Conservation (phyloP, 352 stramenopile genomes). For the Plasmopara viticola region DNA sequence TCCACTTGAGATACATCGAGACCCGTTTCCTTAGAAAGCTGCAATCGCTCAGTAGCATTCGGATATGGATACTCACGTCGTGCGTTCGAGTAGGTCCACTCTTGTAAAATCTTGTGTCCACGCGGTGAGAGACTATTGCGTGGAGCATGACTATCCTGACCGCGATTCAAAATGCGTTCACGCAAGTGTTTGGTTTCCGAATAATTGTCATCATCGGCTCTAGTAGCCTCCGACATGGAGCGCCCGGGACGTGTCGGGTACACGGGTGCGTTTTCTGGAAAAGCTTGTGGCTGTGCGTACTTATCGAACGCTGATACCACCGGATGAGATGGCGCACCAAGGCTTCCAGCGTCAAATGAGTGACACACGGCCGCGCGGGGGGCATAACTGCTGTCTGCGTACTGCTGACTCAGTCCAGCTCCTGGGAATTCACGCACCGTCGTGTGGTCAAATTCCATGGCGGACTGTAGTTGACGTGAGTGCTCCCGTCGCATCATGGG, state of each 20-base stretch:
- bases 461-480: constrained; percentile 67
- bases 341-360: constrained; percentile 63
- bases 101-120: constrained; percentile 68
- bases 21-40: constrained; percentile 67
- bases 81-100: constrained; percentile 61
- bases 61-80: constrained; percentile 63
- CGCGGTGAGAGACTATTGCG: constrained; percentile 54
- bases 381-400: constrained; percentile 35
- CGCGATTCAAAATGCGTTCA: constrained; percentile 48
- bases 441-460: constrained; percentile 65
- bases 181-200: constrained; percentile 60
- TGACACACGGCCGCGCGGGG: constrained; percentile 39
- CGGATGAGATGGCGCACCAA: constrained; percentile 29
- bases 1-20: constrained; percentile 78
- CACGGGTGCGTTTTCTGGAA: constrained; percentile 19
- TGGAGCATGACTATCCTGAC: constrained; percentile 30
- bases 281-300: constrained; percentile 25
- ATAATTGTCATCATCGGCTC: constrained; percentile 55
- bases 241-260: constrained; percentile 44
- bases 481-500: constrained; percentile 84
- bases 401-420: constrained; percentile 23
- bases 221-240: constrained; percentile 59
- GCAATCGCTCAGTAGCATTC: constrained; percentile 58
- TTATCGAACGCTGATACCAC: constrained; percentile 20
- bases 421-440: constrained; percentile 33